Conservation (phyloP, 441 rosid species). For the Aleurites moluccanus region DNA sequence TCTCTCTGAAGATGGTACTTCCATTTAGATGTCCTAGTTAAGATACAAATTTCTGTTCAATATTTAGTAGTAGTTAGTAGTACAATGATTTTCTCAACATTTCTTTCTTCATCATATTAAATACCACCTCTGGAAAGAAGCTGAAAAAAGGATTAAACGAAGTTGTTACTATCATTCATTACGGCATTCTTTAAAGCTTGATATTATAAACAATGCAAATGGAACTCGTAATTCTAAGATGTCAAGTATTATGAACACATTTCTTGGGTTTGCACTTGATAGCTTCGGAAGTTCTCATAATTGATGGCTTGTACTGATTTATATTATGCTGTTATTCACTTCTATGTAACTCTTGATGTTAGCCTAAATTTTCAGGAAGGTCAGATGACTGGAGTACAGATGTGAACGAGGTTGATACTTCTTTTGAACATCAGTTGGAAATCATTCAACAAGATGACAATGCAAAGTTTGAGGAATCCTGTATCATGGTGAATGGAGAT, state of each 20-base stretch:
- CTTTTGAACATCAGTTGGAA: constrained; percentile 30
- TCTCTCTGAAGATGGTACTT: too few relatives aligned
- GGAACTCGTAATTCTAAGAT: too few relatives aligned
- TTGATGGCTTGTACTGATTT: too few relatives aligned
- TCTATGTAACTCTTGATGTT: neutral
- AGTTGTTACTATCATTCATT: neutral
- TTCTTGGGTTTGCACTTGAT: too few relatives aligned
- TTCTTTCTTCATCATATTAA: neutral
- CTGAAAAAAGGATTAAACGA: neutral
- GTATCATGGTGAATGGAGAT: constrained; percentile 57
- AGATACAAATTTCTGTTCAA: neutral
- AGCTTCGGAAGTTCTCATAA: too few relatives aligned
- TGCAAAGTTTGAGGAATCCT: constrained; percentile 56
- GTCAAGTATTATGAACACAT: too few relatives aligned
- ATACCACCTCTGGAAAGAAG: neutral
- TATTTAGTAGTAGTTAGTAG: neutral
- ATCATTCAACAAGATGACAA: constrained; percentile 32
- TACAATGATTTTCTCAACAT: neutral
- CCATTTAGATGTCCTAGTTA: neutral
- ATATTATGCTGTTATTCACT: too few relatives aligned
- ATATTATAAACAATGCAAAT: too few relatives aligned
- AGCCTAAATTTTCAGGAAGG: constrained; percentile 30
- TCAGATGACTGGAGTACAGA: constrained; percentile 25
- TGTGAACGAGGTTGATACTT: constrained; percentile 19
- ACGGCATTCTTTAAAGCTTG: neutral